These are phyloP conservation scores for Clonostachys solani DNA, from an alignment of 2,329 filamentous ascomycete genomes.

Conservation along the genomic window DNA sequence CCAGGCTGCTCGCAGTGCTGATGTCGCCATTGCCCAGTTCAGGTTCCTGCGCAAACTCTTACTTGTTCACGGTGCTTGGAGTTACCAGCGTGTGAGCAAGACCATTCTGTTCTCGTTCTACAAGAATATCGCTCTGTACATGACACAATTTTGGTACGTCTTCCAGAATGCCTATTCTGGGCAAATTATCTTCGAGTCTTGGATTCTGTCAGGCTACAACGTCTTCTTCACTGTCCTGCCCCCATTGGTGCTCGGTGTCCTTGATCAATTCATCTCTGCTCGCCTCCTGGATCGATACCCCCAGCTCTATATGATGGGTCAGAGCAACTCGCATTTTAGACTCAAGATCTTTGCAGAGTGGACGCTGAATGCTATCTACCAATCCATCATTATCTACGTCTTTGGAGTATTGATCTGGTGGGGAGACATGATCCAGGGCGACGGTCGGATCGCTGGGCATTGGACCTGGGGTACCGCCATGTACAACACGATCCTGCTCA, in stretches of 20 bases:
- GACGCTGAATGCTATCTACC: slow-evolving; percentile 93
- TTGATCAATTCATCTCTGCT: slow-evolving; percentile 96
- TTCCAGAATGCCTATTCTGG: slow-evolving; percentile 99
- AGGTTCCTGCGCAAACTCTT: slow-evolving; percentile 90
- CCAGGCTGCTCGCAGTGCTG: slow-evolving; percentile 90
- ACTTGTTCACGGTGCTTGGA: slow-evolving; percentile 94
- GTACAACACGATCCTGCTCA: slow-evolving; percentile 90
- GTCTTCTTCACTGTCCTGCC: slow-evolving; percentile 95
- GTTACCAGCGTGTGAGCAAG: slow-evolving; percentile 94
- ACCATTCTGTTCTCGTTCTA: slow-evolving; percentile 98
- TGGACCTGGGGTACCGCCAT: slow-evolving; percentile 98
- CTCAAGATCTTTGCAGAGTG: slow-evolving; percentile 89
- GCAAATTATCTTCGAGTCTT: slow-evolving; percentile 97
- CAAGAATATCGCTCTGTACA: slow-evolving; percentile 97
- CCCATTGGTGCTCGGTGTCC: slow-evolving; percentile 89
- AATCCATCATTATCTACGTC: slow-evolving; percentile 90
- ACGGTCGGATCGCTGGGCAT: slow-evolving; percentile 83
- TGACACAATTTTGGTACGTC: slow-evolving; percentile 99
- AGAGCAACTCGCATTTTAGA: slow-evolving; percentile 90
- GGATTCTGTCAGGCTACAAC: slow-evolving; percentile 99
- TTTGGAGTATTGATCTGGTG: slow-evolving; percentile 78
- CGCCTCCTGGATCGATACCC: slow-evolving; percentile 91
- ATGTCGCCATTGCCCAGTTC: slow-evolving; percentile 95
- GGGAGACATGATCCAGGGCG: slow-evolving; percentile 70
- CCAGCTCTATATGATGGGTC: slow-evolving; percentile 89